Percentiles rank a stretch among this genome's conserved stretches.
These are phyloP conservation scores for Agrocybe praecox DNA, from an alignment of 768 basidiomycete genomes.

Conservation along the genomic window DNA sequence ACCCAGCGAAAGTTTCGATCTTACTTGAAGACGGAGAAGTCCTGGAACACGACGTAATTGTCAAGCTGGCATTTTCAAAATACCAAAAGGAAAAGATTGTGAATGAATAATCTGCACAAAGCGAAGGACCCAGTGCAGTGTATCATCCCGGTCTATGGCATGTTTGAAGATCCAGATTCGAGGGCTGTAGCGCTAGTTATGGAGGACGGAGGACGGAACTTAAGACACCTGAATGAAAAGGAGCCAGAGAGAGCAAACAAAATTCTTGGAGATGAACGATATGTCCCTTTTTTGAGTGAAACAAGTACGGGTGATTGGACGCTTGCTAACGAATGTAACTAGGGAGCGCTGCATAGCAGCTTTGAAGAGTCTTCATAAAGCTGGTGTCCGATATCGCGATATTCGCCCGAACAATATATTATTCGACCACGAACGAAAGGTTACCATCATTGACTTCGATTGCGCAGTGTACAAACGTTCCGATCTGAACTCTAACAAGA, in stretches of 20 bases:
- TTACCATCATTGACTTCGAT: slow-evolving; percentile 5
- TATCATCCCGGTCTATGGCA: neutral
- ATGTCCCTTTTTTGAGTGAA: too few relatives aligned
- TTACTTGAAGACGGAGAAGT: neutral
- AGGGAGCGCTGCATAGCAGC: neutral
- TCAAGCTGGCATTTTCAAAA: slow-evolving; percentile 2
- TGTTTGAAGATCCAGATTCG: slow-evolving; percentile 6
- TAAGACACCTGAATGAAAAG: neutral
- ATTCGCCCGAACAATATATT: slow-evolving; percentile 4
- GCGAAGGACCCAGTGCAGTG: neutral
- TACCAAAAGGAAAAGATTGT: neutral
- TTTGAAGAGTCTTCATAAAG: neutral
- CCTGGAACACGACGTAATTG: neutral
- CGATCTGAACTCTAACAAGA: too few relatives aligned
- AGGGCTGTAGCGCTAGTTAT: neutral
- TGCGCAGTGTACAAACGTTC: neutral
- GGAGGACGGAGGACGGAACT: neutral
- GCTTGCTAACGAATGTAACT: neutral
- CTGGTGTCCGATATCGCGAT: slow-evolving; percentile 7
- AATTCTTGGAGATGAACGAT: too few relatives aligned
- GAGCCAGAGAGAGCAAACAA: neutral
- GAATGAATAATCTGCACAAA: slow-evolving; percentile 2
- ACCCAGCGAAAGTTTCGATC: neutral
- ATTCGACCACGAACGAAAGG: neutral
- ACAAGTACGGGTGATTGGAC: too few relatives aligned